Evolutionary conservation across 805 yeast genomes (phyloP).

Genomic region (Candida multigemmis): DNA sequence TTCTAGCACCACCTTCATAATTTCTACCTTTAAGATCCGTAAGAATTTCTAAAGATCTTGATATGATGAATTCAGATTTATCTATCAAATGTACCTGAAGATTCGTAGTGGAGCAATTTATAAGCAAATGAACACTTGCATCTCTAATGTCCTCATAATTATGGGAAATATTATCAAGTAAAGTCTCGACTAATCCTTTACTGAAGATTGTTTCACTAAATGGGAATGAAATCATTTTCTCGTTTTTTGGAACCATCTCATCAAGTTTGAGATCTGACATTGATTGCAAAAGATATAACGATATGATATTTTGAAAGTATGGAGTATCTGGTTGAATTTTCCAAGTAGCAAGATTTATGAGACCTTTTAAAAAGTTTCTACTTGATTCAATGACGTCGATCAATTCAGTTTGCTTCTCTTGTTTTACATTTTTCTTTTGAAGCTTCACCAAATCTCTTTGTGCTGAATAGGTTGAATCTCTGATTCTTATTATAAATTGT

Average conservation of each 20-base stretch:
- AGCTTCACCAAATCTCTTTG: constrained; percentile 12
- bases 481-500: constrained; percentile 52
- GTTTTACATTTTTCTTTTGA: too few relatives aligned
- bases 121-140: constrained; percentile 35
- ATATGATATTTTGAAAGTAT: constrained; percentile 26
- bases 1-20: constrained; percentile 74
- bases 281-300: constrained; percentile 7
- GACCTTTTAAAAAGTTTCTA: constrained; percentile 26
- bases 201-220: constrained; percentile 6
- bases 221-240: constrained; percentile 5
- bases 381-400: too few relatives aligned
- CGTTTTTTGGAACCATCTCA: constrained; percentile 1
- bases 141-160: constrained; percentile 74
- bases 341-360: constrained; percentile 39
- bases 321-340: constrained; percentile 35
- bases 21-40: constrained; percentile 44
- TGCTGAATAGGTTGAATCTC: constrained; percentile 58
- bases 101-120: constrained; percentile 33
- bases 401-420: too few relatives aligned
- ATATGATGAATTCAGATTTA: background rate
- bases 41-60: constrained; percentile 10
- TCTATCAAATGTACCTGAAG: constrained; percentile 10
- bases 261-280: constrained; percentile 7
- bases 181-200: constrained; percentile 29
- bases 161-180: constrained; percentile 56